phyloP scores from a whole-genome alignment of 2,329 filamentous ascomycete species.

The Colletotrichum melonis region DNA sequence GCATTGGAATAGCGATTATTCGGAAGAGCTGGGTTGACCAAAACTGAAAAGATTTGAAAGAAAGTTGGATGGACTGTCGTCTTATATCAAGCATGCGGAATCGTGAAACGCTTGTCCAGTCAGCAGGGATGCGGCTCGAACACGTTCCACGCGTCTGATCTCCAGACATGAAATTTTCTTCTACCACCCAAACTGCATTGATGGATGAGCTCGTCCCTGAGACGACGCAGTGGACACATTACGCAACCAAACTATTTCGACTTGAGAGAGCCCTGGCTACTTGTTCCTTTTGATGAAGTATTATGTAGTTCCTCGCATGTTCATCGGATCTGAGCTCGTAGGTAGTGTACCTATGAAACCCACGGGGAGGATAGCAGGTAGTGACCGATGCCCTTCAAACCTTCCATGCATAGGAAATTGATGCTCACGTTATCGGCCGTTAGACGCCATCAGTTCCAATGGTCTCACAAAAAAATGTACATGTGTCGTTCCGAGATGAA shows the following conservation, averaged over 20 bases:
- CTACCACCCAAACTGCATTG: not conserved
- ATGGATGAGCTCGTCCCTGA: not conserved
- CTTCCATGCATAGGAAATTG: no score
- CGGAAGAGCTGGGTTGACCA: no score
- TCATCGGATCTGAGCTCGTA: not conserved
- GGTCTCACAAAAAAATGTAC: no score
- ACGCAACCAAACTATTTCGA: not conserved
- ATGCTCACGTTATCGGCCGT: no score
- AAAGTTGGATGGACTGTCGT: not conserved
- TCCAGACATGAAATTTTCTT: not conserved
- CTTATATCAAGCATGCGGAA: constrained; percentile 8
- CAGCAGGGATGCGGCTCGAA: constrained; percentile 18
- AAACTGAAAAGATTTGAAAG: not conserved
- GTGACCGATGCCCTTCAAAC: no score
- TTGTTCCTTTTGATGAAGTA: not conserved
- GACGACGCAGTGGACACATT: not conserved
- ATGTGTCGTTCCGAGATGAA: no score
- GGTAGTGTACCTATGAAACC: no score
- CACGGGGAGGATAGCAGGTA: no score
- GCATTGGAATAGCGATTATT: not conserved
- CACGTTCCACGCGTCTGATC: constrained; percentile 1
- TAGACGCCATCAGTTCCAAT: no score
- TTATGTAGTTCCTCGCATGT: not conserved
- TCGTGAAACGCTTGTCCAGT: constrained; percentile 11
- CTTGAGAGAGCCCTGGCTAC: not conserved